Conservation (phyloP, 805 yeast species). For the Cyberlindnera petersonii region DNA sequence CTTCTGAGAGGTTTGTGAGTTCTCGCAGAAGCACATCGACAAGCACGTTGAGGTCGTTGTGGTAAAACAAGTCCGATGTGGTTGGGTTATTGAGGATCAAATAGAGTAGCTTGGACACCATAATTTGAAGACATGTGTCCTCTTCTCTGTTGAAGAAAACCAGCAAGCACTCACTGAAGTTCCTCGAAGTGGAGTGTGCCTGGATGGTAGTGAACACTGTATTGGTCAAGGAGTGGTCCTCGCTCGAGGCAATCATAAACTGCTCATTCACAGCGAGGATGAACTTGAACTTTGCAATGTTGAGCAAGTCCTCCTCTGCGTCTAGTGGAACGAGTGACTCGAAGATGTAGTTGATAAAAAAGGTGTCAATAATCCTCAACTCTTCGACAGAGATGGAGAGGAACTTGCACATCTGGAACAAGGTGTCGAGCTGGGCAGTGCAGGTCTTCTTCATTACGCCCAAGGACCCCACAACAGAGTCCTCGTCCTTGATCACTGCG, state of each 20-base stretch:
- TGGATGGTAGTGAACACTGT: constrained; percentile 55
- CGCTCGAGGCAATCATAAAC: constrained; percentile 59
- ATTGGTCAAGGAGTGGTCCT: constrained; percentile 31
- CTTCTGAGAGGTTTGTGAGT: constrained; percentile 61
- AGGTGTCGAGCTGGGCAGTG: constrained; percentile 45
- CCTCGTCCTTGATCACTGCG: constrained; percentile 27
- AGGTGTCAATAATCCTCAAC: constrained; percentile 37
- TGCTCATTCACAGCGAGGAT: constrained; percentile 82
- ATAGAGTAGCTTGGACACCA: constrained; percentile 76
- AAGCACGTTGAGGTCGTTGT: constrained; percentile 80
- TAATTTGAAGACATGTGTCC: constrained; percentile 66
- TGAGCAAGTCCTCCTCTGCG: constrained; percentile 52
- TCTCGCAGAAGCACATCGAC: constrained; percentile 82
- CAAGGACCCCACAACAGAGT: constrained; percentile 30
- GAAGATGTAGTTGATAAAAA: constrained; percentile 47
- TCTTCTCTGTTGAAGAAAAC: constrained; percentile 73
- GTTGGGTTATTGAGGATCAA: constrained; percentile 57
- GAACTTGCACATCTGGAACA: constrained; percentile 52
- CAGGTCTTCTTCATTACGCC: constrained; percentile 35
- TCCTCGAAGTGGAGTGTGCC: constrained; percentile 39
- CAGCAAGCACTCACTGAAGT: constrained; percentile 66
- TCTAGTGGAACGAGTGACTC: constrained; percentile 41
- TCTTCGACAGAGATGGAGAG: constrained; percentile 42
- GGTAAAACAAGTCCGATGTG: constrained; percentile 66
- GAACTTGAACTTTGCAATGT: constrained; percentile 65